A percentile compares a stretch with the other conserved stretches of the same genome.
Evolutionary conservation across 2,329 filamentous ascomycete genomes (phyloP).

Genomic region (Ceratocystis huliohia): DNA sequence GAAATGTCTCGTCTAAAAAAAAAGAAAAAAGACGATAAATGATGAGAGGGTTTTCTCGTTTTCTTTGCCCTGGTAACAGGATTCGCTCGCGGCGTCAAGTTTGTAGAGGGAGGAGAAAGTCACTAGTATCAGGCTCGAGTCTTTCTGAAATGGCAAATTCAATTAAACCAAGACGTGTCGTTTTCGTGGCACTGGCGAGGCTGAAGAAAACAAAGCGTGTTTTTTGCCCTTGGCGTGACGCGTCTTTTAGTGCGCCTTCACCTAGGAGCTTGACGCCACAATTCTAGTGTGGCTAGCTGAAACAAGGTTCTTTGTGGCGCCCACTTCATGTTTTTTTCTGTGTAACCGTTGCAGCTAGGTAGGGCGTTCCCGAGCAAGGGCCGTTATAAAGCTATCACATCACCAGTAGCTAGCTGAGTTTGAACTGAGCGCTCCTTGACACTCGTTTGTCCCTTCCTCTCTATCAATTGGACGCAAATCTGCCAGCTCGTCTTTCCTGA

Average conservation of each 20-base stretch:
- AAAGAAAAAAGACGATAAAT: constrained; percentile 27
- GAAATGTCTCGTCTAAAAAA: constrained; percentile 24
- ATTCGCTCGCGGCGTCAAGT: constrained; percentile 22
- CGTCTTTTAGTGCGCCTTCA: background rate
- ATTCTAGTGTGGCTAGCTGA: background rate
- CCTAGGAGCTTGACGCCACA: background rate
- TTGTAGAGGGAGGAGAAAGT: constrained; percentile 25
- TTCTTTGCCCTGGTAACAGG: constrained; percentile 7
- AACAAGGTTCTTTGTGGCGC: background rate
- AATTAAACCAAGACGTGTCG: constrained; percentile 31
- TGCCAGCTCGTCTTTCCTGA: no score
- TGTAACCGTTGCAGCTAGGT: background rate
- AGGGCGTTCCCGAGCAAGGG: background rate
- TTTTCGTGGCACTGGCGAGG: constrained; percentile 30
- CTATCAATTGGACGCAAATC: no score
- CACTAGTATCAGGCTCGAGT: no score
- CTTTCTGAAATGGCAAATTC: constrained; percentile 16
- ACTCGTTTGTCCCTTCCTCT: no score
- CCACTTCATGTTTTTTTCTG: background rate
- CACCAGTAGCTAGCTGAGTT: no score
- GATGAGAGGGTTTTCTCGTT: constrained; percentile 18
- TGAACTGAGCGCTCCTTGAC: no score
- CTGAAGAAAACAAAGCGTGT: constrained; percentile 9
- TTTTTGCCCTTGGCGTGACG: constrained; percentile 19
- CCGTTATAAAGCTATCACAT: background rate